Conservation (phyloP, 768 basidiomycete genomes). For the Pleurotus tuber-regium region DNA sequence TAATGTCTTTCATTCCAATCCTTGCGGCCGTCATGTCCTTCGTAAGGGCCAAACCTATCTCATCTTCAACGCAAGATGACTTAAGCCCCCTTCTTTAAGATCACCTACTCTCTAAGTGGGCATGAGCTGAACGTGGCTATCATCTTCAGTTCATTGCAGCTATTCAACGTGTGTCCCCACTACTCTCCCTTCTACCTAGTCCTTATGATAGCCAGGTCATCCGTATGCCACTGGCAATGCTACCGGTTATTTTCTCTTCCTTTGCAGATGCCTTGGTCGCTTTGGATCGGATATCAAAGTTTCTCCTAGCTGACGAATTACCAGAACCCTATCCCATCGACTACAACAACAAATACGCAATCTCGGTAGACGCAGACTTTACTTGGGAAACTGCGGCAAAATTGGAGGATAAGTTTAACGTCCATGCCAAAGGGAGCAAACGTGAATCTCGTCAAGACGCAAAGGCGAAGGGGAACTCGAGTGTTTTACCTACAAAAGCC, state of each 20-base stretch:
- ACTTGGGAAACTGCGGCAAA: conserved; percentile 43
- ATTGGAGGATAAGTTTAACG: conserved; percentile 4
- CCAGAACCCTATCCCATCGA: conserved; percentile 45
- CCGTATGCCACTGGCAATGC: conserved; percentile 52
- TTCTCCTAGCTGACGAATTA: conserved; percentile 56
- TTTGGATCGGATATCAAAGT: conserved; percentile 43
- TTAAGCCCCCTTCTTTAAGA: conserved; percentile 29
- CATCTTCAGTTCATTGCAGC: conserved; percentile 56
- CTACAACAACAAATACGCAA: conserved; percentile 30
- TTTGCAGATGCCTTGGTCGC: conserved; percentile 51
- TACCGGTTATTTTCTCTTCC: conserved; percentile 51
- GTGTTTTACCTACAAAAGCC: conserved; percentile 11
- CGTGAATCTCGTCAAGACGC: conserved; percentile 16
- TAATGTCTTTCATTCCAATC: conserved; percentile 35
- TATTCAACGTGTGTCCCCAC: conserved; percentile 47
- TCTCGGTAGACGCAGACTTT: conserved; percentile 50
- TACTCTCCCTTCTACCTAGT: background rate
- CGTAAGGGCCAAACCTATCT: conserved; percentile 31
- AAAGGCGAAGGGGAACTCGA: conserved; percentile 15
- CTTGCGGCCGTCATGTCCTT: conserved; percentile 37
- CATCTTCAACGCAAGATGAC: conserved; percentile 11
- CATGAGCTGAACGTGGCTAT: conserved; percentile 51
- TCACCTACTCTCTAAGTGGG: conserved; percentile 60
- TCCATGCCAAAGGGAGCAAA: conserved; percentile 16
- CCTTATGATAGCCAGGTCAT: conserved; percentile 39